Base-by-base conservation (phyloP, 345 rosid genomes). In the Citrus inodora region DNA sequence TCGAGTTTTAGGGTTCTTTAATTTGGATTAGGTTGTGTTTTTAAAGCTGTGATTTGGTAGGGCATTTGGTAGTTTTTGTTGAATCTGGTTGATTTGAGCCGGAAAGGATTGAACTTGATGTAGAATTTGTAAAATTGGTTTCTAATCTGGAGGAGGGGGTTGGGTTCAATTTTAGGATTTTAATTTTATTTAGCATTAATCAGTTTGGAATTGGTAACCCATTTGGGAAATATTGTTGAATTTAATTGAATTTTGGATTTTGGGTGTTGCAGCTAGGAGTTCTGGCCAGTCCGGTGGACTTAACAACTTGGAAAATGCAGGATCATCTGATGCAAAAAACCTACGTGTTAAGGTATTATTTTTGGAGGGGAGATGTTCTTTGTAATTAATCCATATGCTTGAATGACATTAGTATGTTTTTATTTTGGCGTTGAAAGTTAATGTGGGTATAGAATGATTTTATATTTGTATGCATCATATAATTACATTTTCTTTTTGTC, bases 341-440 rank as follows among this genome's bases (percentile, higher is more conserved):
- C 85, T 95, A 71, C 98, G 98, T 38, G 97, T 92, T 1, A 95
- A 95, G 98, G 98, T 95, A 65, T 76, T 2, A 66, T 64, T 53
- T 56, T 27, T 4, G 17, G 51, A 3, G 28, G 14, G n/a, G 5
- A 72, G n/a, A 48, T 38, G 30, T 71, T 11, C 25, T 25, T 24
- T 42, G 51, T 24, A 4, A 37, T n/a, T 21, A 51, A 27, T 48
- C 30, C 4, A 67, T 24, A 19, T 30, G 1, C n/a, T 78, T 25
- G 14, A 24, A 9, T 70, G 48, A 48, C n/a, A 13, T 24, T 14
- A 37, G 5, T 30, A 38, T 75, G 17, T 22, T 61, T 9, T n/a
- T 21, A 9, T n/a, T 73, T 73, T 56, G n/a, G 7, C 0, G 1
- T 16, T 17, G 22, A 58, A 58, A 58, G 62, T 58, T 73, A 21